A percentile compares a stretch with the other conserved stretches of the same genome.
phyloP scores from a whole-genome alignment of 208 protist species.

The Trypanosoma rangeli region DNA sequence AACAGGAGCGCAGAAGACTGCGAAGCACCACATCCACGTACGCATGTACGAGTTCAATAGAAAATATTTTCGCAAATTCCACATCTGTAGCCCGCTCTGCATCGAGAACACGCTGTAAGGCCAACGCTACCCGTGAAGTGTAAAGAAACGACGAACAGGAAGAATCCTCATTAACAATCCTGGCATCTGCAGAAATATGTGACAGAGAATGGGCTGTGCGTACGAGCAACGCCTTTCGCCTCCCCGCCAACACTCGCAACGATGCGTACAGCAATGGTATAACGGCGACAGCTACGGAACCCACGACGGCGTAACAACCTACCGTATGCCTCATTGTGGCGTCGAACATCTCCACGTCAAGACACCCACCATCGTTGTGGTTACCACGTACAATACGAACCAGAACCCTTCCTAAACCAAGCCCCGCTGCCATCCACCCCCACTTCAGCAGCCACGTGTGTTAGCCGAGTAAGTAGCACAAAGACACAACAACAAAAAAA shows the following conservation, averaged over 20 bases:
- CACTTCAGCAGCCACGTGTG: background rate
- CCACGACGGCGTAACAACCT: constrained; percentile 36
- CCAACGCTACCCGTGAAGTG: constrained; percentile 17
- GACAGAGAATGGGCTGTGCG: constrained; percentile 25
- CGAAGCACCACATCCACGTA: constrained; percentile 12
- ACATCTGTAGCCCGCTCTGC: constrained; percentile 29
- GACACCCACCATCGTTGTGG: background rate
- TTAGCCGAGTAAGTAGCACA: background rate
- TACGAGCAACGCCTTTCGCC: constrained; percentile 33
- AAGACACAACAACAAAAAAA: background rate
- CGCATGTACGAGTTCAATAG: constrained; percentile 16
- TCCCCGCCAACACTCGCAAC: constrained; percentile 26
- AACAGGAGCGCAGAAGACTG: constrained; percentile 15
- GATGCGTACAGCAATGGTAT: constrained; percentile 38
- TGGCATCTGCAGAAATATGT: constrained; percentile 23
- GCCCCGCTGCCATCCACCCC: constrained; percentile 6
- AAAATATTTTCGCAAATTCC: constrained; percentile 32
- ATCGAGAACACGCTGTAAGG: constrained; percentile 15
- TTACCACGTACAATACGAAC: constrained; percentile 14
- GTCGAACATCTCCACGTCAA: constrained; percentile 17
- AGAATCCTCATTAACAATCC: constrained; percentile 2
- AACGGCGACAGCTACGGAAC: constrained; percentile 32
- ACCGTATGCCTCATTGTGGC: constrained; percentile 24
- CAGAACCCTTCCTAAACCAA: constrained; percentile 19
- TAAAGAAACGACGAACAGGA: constrained; percentile 21